Conservation (phyloP, 441 rosid genomes). For the Geranium incanum region DNA sequence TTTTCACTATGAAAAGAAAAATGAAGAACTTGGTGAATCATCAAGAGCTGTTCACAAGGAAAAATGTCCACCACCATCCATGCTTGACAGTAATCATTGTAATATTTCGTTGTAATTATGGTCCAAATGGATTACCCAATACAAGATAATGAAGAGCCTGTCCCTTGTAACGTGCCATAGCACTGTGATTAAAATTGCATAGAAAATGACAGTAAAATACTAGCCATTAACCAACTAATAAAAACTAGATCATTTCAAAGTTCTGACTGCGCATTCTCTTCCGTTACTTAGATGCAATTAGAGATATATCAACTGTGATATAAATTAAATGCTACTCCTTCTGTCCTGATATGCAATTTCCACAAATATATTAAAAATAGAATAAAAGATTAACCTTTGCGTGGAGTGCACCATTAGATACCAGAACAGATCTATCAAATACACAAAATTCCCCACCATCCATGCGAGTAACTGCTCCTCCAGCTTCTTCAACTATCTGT, state of each 20-base stretch:
- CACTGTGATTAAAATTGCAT: no score
- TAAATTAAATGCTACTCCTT: no score
- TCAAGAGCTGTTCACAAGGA: neutral
- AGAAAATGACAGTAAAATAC: neutral
- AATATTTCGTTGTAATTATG: neutral
- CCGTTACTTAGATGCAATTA: neutral
- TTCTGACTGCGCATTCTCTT: neutral
- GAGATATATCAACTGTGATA: neutral
- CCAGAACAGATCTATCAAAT: constrained; percentile 80
- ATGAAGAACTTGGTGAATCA: neutral
- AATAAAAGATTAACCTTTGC: constrained; percentile 40
- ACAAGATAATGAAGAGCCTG: neutral
- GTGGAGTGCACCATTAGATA: constrained; percentile 70
- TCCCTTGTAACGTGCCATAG: neutral
- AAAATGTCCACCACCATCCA: no score
- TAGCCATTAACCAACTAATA: neutral
- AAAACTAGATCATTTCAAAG: neutral
- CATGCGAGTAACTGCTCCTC: constrained; percentile 74
- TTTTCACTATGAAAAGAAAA: neutral
- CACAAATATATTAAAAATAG: neutral
- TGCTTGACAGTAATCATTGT: neutral
- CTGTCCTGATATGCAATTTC: neutral
- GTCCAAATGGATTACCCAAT: neutral
- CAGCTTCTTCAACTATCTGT: constrained; percentile 90
- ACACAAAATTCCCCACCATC: constrained; percentile 74